phyloP scores from a whole-genome alignment of 176 grass and related monocot species.

The Raddia guianensis region DNA sequence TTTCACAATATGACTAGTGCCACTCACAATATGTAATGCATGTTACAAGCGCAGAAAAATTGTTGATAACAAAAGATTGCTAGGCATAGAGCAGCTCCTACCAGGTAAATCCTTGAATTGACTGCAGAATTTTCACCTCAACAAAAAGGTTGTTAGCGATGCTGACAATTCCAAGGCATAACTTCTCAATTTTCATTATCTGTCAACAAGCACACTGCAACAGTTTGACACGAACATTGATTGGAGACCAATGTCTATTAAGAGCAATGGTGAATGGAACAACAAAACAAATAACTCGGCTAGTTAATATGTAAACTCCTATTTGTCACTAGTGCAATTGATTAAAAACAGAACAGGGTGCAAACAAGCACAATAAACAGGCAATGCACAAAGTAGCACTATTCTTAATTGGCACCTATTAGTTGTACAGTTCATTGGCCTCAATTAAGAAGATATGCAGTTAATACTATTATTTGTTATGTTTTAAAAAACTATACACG shows the following conservation, averaged over 20 bases:
- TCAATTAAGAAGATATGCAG: neutral
- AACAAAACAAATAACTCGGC: neutral
- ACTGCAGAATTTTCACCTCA: neutral
- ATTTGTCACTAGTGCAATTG: neutral
- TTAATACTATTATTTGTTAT: neutral
- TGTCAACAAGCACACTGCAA: neutral
- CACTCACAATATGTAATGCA: neutral
- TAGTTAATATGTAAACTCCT: neutral
- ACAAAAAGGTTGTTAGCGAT: neutral
- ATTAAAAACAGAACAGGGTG: neutral
- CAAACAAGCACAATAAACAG: neutral
- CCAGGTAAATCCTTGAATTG: neutral
- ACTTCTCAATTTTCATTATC: neutral
- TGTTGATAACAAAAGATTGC: neutral
- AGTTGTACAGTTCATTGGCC: neutral
- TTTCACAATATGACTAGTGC: too few species aligned
- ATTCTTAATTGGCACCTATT: neutral
- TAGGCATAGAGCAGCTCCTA: constrained; percentile 9
- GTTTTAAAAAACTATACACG: neutral
- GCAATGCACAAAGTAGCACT: neutral
- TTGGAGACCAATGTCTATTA: neutral
- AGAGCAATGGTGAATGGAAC: neutral
- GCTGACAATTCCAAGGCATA: neutral
- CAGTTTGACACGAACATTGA: neutral
- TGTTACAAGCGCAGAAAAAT: neutral